A percentile compares a stretch with the other conserved stretches of the same genome.
Evolutionary conservation across 176 grass and related monocot genomes (phyloP).

Genomic region (Rhipidocladum racemiflorum): DNA sequence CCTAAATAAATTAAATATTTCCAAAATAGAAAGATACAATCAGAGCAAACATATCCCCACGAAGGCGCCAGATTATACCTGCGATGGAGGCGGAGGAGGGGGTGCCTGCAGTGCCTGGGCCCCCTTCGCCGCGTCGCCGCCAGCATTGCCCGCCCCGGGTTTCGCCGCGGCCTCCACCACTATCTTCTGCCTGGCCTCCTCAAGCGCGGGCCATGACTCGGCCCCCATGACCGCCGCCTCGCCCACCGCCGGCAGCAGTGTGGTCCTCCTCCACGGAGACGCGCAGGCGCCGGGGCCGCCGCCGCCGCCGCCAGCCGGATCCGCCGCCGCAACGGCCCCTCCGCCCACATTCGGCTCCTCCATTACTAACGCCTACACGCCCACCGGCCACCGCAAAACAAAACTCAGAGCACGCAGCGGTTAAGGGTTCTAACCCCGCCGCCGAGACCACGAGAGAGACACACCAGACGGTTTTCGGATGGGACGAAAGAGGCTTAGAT

Average conservation of each 20-base stretch:
- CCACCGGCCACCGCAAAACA: background rate
- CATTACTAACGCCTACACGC: background rate
- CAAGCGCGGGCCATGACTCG: conserved; percentile 64
- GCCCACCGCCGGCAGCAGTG: conserved; percentile 7
- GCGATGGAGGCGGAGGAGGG: conserved; percentile 1
- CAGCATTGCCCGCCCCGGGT: conserved; percentile 35
- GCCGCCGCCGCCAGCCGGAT: conserved; percentile 23
- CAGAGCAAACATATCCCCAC: background rate
- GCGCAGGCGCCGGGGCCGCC: background rate
- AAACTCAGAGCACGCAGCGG: background rate
- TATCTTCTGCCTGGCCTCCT: conserved; percentile 48
- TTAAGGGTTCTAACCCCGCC: background rate
- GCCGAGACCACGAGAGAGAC: background rate
- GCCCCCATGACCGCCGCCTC: conserved; percentile 58
- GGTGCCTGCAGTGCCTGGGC: conserved; percentile 4
- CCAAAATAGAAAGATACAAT: background rate
- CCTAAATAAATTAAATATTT: background rate
- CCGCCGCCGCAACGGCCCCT: background rate
- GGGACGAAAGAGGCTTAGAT: background rate
- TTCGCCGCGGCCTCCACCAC: conserved; percentile 24
- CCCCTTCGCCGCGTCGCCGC: conserved; percentile 11
- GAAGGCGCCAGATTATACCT: conserved; percentile 25
- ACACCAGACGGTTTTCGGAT: background rate
- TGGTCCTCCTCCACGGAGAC: conserved; percentile 49
- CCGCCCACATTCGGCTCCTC: conserved; percentile 39